phyloP scores from a whole-genome alignment of 2,329 filamentous ascomycete genomes.

The Monosporascus sp. region DNA sequence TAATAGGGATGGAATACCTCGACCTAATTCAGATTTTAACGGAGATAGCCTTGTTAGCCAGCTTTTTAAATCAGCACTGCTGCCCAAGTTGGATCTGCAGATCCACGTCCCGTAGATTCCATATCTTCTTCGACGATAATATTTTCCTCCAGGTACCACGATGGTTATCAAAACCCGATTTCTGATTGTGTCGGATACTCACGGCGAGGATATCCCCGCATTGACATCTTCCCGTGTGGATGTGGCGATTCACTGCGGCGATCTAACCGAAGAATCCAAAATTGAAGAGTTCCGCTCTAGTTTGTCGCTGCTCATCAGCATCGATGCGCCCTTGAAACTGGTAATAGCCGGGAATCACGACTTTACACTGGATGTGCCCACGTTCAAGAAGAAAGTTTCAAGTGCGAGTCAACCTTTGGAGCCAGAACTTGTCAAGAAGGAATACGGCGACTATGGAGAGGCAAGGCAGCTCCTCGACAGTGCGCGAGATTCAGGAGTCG shows the following conservation, averaged over 20 bases:
- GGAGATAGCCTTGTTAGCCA: too few relatives aligned
- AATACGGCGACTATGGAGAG: conserved; percentile 36
- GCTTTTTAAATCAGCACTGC: too few relatives aligned
- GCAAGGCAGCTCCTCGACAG: conserved; percentile 33
- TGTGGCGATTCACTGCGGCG: conserved; percentile 48
- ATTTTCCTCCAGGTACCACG: too few relatives aligned
- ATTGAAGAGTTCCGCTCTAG: conserved; percentile 35
- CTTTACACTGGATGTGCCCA: conserved; percentile 30
- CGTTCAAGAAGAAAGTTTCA: conserved; percentile 23
- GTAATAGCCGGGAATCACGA: conserved; percentile 54
- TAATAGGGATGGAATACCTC: too few relatives aligned
- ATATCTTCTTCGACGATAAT: too few relatives aligned
- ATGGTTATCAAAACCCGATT: conserved; percentile 32
- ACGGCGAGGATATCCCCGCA: conserved; percentile 22
- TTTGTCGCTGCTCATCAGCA: conserved; percentile 34
- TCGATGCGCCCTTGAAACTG: conserved; percentile 47
- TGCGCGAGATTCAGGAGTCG: conserved; percentile 33
- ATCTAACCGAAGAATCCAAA: conserved; percentile 40
- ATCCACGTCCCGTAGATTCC: too few relatives aligned
- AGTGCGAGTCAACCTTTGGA: conserved; percentile 4
- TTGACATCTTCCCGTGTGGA: conserved; percentile 30
- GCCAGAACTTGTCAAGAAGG: conserved; percentile 13
- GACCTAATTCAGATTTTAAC: too few relatives aligned
- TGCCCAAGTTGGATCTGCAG: too few relatives aligned
- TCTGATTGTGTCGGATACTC: conserved; percentile 42